phyloP scores from a whole-genome alignment of 129 eudicot species.

The Flaveria bidentis region DNA sequence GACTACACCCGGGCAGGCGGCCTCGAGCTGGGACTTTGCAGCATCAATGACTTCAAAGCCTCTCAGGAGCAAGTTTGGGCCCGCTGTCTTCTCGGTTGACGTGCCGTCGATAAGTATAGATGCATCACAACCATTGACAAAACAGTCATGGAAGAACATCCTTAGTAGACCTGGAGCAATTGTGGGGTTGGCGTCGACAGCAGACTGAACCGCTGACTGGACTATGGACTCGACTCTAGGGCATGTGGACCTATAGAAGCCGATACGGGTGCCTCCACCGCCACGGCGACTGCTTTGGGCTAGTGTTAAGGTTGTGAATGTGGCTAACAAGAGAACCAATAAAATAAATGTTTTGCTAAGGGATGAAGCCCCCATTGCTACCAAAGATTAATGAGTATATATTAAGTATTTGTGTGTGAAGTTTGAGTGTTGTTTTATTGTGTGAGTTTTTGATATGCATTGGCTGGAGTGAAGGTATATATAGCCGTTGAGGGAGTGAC shows the following conservation, averaged over 20 bases:
- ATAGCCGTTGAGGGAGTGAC: neutral
- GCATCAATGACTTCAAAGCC: slow-evolving; percentile 86
- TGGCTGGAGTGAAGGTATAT: neutral
- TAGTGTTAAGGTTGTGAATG: slow-evolving; percentile 25
- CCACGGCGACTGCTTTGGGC: slow-evolving; percentile 26
- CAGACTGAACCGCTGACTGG: slow-evolving; percentile 46
- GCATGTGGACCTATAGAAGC: slow-evolving; percentile 49
- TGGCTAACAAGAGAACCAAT: slow-evolving; percentile 31
- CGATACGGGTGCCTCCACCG: slow-evolving; percentile 45
- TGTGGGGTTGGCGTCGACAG: slow-evolving; percentile 41
- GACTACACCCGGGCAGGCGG: slow-evolving; percentile 61
- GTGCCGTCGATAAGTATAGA: slow-evolving; percentile 73
- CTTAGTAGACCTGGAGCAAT: slow-evolving; percentile 66
- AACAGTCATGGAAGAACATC: slow-evolving; percentile 74
- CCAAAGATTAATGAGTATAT: neutral
- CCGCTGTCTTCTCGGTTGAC: slow-evolving; percentile 56
- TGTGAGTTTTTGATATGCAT: neutral
- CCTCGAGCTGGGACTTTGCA: slow-evolving; percentile 66
- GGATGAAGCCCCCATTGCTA: slow-evolving; percentile 13
- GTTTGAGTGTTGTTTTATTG: neutral
- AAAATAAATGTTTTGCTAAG: slow-evolving; percentile 16
- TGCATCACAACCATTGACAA: slow-evolving; percentile 84
- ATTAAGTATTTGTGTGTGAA: neutral
- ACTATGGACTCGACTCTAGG: slow-evolving; percentile 62
- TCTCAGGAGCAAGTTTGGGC: slow-evolving; percentile 62